Base-by-base conservation (phyloP, 176 grass and related monocot genomes). In the Poa annua region DNA sequence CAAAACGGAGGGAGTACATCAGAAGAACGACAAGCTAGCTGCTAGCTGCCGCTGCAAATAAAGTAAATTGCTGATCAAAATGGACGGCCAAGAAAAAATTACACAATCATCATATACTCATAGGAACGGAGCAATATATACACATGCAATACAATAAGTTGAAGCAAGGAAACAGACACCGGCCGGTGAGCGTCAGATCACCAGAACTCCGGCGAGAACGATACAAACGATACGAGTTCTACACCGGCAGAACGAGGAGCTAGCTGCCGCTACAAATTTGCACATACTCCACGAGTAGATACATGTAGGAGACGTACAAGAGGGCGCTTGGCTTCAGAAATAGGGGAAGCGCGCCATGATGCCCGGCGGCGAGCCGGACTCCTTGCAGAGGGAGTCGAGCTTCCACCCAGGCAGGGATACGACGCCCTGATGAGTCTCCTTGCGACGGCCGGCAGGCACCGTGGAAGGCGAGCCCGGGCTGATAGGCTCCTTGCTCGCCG, bases 341-440 rank as follows among this genome's bases (percentile, higher is more conserved):
- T 88, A 93, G 14, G 67, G 71, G 80, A 89, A 89, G 81, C 81
- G 83, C 61, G 47, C 86, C 69, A 84, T 89, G 66, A 96, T 81
- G 81, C 32, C 24, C 33, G 84, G 54, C 47, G 81, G 71, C 20
- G 64, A 11, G 41, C 69, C 26, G 13, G 66, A 67, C 57, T 97
- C 91, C 11, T 88, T 71, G 74, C 91, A 97, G 26, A 97, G 84
- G 68, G 86, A 86, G 34, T 91, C 77, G 54, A 97, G 91, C 84
- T 97, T 97, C 91, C 94, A 97, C 75, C 78, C 94, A 9, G 94
- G 94, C 81, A 93, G 53, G 19, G 63, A 0, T 3, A 79, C 49
- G 66, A 11, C 57, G 9, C 78, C 86, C 4, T 29, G 74, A 11
- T 67, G n/a, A n/a, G n/a, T 41, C 74, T 34, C 79, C 21, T 60